A percentile compares a stretch with the other conserved stretches of the same genome.
phyloP scores from a whole-genome alignment of 495 filamentous ascomycete genomes.

The Trichoderma gamsii region DNA sequence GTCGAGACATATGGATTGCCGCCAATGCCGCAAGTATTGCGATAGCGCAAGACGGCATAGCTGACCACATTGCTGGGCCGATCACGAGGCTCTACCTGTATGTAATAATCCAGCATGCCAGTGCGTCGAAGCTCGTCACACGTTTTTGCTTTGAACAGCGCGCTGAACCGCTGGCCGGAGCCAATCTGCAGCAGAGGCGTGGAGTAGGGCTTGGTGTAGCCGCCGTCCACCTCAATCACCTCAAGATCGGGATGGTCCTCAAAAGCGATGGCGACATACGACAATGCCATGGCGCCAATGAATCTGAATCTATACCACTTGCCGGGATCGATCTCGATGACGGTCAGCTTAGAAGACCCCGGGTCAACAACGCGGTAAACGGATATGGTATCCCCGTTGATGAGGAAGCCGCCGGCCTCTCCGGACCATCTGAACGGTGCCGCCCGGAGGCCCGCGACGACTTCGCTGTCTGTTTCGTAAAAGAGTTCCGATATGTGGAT shows the following conservation, averaged over 20 bases:
- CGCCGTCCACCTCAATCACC: slow-evolving; percentile 53
- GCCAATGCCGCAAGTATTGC: background rate
- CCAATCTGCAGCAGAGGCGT: slow-evolving; percentile 48
- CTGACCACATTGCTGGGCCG: slow-evolving; percentile 38
- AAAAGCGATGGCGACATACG: slow-evolving; percentile 43
- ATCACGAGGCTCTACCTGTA: slow-evolving; percentile 49
- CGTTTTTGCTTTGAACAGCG: slow-evolving; percentile 44
- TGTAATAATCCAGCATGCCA: slow-evolving; percentile 40
- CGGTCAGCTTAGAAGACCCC: slow-evolving; percentile 29
- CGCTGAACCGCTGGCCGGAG: slow-evolving; percentile 51
- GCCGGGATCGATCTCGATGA: slow-evolving; percentile 49
- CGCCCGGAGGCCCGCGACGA: slow-evolving; percentile 35
- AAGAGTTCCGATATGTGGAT: slow-evolving; percentile 49
- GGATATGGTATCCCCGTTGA: slow-evolving; percentile 42
- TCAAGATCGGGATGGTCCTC: slow-evolving; percentile 44
- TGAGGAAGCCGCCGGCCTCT: slow-evolving; percentile 43
- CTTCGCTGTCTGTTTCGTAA: slow-evolving; percentile 35
- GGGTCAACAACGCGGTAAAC: slow-evolving; percentile 24
- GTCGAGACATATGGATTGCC: slow-evolving; percentile 17
- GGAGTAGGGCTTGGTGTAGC: slow-evolving; percentile 45
- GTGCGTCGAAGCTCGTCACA: slow-evolving; percentile 35
- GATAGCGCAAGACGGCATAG: slow-evolving; percentile 51
- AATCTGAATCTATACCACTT: slow-evolving; percentile 54
- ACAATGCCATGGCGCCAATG: slow-evolving; percentile 49
- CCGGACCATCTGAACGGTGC: slow-evolving; percentile 40